A percentile compares a stretch with the other conserved stretches of the same genome.
Evolutionary conservation across 164 flowering plant genomes (phyloP).

Genomic region (Annona squamosa): DNA sequence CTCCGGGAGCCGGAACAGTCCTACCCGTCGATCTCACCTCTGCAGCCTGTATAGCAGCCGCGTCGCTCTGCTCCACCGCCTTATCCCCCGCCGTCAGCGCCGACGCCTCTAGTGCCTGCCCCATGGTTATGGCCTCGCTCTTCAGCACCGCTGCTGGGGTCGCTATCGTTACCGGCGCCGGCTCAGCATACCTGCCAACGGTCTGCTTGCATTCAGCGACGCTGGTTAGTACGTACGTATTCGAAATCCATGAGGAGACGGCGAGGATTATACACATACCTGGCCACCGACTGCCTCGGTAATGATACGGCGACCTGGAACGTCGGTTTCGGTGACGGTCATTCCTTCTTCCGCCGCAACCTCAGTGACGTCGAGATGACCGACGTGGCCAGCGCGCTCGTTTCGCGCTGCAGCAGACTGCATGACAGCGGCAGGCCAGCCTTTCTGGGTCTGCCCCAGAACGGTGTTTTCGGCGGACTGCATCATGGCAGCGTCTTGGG

Average conservation of each 20-base stretch:
- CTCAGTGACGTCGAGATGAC: slow-evolving; percentile 31
- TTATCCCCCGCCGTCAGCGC: slow-evolving; percentile 49
- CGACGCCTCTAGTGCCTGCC: slow-evolving; percentile 66
- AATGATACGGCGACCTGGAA: slow-evolving; percentile 3
- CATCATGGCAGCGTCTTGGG: slow-evolving; percentile 43
- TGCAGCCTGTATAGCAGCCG: slow-evolving; percentile 62
- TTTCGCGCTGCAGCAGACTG: slow-evolving; percentile 37
- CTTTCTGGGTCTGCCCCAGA: slow-evolving; percentile 37
- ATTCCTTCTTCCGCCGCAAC: slow-evolving; percentile 7
- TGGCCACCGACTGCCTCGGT: slow-evolving; percentile 7
- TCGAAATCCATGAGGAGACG: neutral
- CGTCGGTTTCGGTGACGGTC: slow-evolving; percentile 5
- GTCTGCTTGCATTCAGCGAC: neutral
- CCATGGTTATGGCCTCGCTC: slow-evolving; percentile 38
- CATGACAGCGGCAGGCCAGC: slow-evolving; percentile 40
- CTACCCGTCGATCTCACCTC: slow-evolving; percentile 57
- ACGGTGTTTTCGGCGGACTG: slow-evolving; percentile 37
- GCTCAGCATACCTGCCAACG: neutral
- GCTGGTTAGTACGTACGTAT: neutral
- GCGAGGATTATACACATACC: neutral
- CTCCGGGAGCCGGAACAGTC: slow-evolving; percentile 36
- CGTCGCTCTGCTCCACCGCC: slow-evolving; percentile 54
- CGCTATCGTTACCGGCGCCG: neutral
- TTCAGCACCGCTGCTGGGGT: neutral
- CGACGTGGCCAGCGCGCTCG: slow-evolving; percentile 36